Evolutionary conservation across 768 basidiomycete species (phyloP), one percentile per base, ranked within the genome.

Genomic region (Russula emetica): DNA sequence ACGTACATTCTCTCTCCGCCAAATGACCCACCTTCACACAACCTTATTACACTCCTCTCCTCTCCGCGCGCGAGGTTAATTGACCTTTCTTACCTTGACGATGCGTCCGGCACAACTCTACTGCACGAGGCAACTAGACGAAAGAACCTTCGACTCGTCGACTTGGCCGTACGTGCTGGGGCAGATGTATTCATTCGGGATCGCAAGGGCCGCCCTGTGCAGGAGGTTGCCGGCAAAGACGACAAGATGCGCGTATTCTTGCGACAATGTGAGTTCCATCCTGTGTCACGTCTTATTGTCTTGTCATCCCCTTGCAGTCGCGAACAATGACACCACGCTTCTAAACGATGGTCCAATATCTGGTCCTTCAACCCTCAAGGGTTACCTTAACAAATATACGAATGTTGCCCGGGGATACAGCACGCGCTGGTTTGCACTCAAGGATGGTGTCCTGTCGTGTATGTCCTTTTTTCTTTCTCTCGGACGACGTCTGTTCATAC

Each of bases 381-480:
- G 91, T 0, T 92, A 92, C 71, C 77, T 93, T 22, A 92, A 90
- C 74, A 98, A 98, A 73, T 97, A 94, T 71, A 86, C 88, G 1
- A 98, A 97, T 69, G 90, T 97, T 44, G 92, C 92, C 0, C 87
- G 85, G 69, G 94, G 95, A 0, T 96, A 94, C 72, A 86, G 85
- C 63, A 88, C 90, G 0, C 80, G 94, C 1, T 97, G 94, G 93
- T 96, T 98, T 71, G 92, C 96, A 0, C 81, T 97, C 22, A 87
- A 90, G 70, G 83, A 88, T 59, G 94, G 93, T 0, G 78, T 90
- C 28, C 73, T 95, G n/a, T 92, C 90, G 20, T 94, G 92, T 91
- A 71, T 28, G 89, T 40, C 82, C 1, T 2, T 14, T 24, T 24
- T 49, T 14, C 8, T 11, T 22, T 42, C 38, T 16, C 36, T 34